Base-by-base conservation (phyloP, 164 flowering plant genomes). In the Macadamia integrifolia region DNA sequence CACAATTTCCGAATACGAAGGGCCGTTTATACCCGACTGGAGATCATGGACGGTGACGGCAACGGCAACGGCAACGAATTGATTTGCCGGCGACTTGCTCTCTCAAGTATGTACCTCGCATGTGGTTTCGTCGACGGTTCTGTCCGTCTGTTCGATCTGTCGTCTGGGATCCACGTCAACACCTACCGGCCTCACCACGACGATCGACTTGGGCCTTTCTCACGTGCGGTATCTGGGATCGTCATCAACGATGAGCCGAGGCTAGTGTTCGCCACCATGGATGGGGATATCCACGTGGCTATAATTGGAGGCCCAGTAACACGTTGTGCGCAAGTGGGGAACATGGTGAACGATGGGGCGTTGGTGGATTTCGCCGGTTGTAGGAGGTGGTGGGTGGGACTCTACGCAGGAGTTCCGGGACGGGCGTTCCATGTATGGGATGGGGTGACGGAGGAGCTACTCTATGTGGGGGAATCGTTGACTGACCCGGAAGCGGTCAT, bases 341-440 rank as follows among this genome's bases (percentile, higher is more conserved):
- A 83, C 64, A 81, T 81, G 17, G 77, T 85, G 2, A 71, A 66
- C 61, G 89, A 92, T 66, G 98, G 98, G 0, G 79, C 81, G 0
- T 59, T 90, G 18, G 87, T 90, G 0, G 89, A 86, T 66, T 92
- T 92, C 69, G 30, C 87, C 3, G 97, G 98, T 0, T 75, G 81
- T 46, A 66, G 43, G 11, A 78, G 84, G 42, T 86, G 84, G 84
- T 92, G 98, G 98, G 93, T 90, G 13, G 98, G 98, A 3, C 81
- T 92, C 0, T 89, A 72, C 66, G 95, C 97, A 0, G 98, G 95
- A 0, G 91, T 81, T 0, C 93, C 95, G 0, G 92, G 87, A 1
- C 86, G 85, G 9, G 82, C 97, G 0, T 81, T 91, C 66, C 95
- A 72, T 66, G 78, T 92, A 0, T 92, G 98, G 97, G 78, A 90